Percentiles rank a stretch among this genome's conserved stretches.
phyloP scores from a whole-genome alignment of 2,329 filamentous ascomycete species.

The Penicillium freii region DNA sequence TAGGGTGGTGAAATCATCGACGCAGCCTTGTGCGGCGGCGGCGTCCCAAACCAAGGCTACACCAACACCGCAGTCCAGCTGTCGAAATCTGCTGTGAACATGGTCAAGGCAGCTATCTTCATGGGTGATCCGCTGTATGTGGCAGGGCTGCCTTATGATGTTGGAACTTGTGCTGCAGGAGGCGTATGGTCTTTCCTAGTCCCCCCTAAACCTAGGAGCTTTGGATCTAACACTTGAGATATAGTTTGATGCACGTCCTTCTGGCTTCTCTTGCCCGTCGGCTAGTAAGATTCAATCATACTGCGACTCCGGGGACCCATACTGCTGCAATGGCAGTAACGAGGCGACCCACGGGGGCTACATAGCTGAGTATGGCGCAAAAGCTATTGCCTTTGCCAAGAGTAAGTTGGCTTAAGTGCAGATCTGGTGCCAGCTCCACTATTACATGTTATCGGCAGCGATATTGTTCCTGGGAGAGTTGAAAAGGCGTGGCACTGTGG shows the following conservation, averaged over 20 bases:
- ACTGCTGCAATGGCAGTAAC: slow-evolving; percentile 65
- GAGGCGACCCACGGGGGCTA: slow-evolving; percentile 62
- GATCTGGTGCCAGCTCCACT: background rate
- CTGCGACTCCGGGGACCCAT: slow-evolving; percentile 63
- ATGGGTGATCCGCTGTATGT: slow-evolving; percentile 63
- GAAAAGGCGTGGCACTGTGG: background rate
- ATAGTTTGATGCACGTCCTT: slow-evolving; percentile 60
- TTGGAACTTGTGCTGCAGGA: slow-evolving; percentile 58
- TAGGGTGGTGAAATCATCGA: slow-evolving; percentile 64
- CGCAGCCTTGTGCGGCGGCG: slow-evolving; percentile 60
- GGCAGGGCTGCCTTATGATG: slow-evolving; percentile 57
- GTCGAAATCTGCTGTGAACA: slow-evolving; percentile 49
- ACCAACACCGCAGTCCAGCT: slow-evolving; percentile 47
- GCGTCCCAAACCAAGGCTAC: slow-evolving; percentile 49
- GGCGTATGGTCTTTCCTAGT: slow-evolving; percentile 51
- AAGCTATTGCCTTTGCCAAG: slow-evolving; percentile 61
- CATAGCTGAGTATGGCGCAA: slow-evolving; percentile 57
- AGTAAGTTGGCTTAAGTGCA: slow-evolving; percentile 26
- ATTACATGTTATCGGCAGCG: background rate
- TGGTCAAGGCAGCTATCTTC: slow-evolving; percentile 64
- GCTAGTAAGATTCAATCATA: slow-evolving; percentile 61
- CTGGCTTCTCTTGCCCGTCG: slow-evolving; percentile 58
- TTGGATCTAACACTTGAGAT: background rate
- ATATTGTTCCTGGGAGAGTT: no score
- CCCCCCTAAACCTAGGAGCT: background rate